phyloP scores from a whole-genome alignment of 768 basidiomycete species.

The Sporobolomyces pararoseus region DNA sequence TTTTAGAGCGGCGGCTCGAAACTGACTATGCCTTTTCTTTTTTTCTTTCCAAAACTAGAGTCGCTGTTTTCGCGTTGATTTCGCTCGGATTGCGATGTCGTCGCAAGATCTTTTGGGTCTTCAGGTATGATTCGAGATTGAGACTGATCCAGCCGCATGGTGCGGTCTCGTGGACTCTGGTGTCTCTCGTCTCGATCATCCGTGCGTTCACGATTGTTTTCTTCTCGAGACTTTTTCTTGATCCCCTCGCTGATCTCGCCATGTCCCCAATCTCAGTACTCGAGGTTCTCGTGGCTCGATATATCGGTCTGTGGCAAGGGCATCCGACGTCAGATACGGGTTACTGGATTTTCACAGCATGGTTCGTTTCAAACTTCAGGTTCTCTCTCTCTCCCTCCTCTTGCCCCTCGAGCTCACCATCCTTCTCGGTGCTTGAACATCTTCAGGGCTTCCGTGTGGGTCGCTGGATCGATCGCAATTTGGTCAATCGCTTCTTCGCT shows the following conservation, averaged over 20 bases:
- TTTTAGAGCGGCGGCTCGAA: too few species aligned
- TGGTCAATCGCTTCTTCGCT: constrained; percentile 6
- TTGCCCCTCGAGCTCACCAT: too few species aligned
- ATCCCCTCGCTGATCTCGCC: too few species aligned
- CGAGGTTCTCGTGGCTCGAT: background rate
- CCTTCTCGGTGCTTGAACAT: too few species aligned
- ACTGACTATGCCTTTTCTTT: background rate
- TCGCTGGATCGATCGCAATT: constrained; percentile 1
- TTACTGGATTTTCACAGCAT: background rate
- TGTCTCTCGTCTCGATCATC: background rate
- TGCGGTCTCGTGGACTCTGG: background rate
- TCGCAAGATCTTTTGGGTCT: background rate
- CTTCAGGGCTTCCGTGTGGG: constrained; percentile 6
- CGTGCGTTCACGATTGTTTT: background rate
- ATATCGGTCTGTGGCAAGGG: background rate
- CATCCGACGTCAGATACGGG: background rate
- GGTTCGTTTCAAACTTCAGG: background rate
- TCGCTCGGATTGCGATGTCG: background rate
- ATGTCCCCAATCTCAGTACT: background rate
- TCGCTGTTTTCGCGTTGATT: background rate
- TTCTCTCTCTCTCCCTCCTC: too few species aligned
- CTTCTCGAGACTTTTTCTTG: background rate
- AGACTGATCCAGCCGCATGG: constrained; percentile 1
- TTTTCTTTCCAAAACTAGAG: too few species aligned
- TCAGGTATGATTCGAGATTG: background rate